Evolutionary conservation across 495 filamentous ascomycete genomes (phyloP), one percentile per base, ranked within the genome.

Genomic region (Peziza echinospora): DNA sequence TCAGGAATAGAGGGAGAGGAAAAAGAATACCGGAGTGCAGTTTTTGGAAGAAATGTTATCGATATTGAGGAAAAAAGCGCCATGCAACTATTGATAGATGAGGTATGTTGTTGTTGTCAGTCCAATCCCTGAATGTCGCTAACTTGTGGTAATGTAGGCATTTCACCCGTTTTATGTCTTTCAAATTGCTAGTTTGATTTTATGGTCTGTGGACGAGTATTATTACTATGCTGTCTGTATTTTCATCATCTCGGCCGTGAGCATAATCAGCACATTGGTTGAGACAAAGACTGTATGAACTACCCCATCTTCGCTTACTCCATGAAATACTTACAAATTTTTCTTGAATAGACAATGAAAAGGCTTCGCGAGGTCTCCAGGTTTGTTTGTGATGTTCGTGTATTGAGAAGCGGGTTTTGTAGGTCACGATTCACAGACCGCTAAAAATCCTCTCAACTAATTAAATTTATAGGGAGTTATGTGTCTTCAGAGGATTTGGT

Each of bases 141-240:
- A 24, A 26, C 19, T 10, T 40, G 43, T 19, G 19, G 41, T 34
- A 19, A 7, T 13, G 11, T 51, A 89, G 79, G 84, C 80, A 3
- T 84, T 99, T 59, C 89, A 96, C 57, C 91, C 91, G 2, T 96
- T 99, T 64, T 99, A 96, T 57, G 77, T 94, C 26, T 99, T 99
- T 63, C 91, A 99, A 60, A 76, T 99, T 55, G 86, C 84, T 25
- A 96, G 91, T 65, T 65, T 99, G 47, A 60, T 89, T 41, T 76
- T 99, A 4, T 99, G 91, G 91, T 92, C 86, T 13, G 50, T 93
- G 24, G 91, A 99, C 55, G 66, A 86, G 52, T 99, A 99, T 56
- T 96, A 93, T 54, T 96, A 94, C 59, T 99, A 99, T 66, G 91
- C 91, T 24, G 69, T 74, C 24, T 93, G 86, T 60, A 99, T 99